Evolutionary conservation across 2,329 filamentous ascomycete genomes (phyloP), one percentile per base, ranked within the genome.

Genomic region (Fusarium tricinctum): DNA sequence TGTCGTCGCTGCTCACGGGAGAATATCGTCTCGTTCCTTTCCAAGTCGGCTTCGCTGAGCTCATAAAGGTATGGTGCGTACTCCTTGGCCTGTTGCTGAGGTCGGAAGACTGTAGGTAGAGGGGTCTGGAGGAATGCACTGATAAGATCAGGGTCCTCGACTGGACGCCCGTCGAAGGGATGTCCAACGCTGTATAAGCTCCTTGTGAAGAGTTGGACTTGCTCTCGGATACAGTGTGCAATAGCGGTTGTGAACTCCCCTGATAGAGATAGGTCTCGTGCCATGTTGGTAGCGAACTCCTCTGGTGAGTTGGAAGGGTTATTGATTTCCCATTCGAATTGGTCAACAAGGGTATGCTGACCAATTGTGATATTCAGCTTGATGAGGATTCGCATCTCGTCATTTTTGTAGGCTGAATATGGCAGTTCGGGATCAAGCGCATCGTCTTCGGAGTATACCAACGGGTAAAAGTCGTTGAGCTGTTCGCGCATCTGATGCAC

Each of bases 291-390:
- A 26, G 96, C 96, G 78, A 99, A 99, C 59, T 97, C 93, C 80
- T 99, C 96, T 4, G 96, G 94, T 0, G 92, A 97, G 78, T 99
- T 99, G 55, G 91, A 83, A 0, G 94, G 92, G 77, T 97, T 97
- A 80, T 98, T 98, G 77, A 98, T 94, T 73, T 99, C 96, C 96
- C 96, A 99, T 80, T 99, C 96, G 66, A 99, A 98, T 77, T 98
- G 96, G 75, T 99, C 96, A 35, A 97, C 91, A 26, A 99, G 84
- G 0, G 94, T 98, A 76, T 97, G 93, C 68, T 93, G 91, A 40
- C 95, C 96, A 75, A 99, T 97, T 8, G 96, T 98, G 75, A 99
- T 97, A 80, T 98, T 97, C 50, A 99, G 85, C 80, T 97, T 98
- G 80, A 99, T 89, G 43, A 97, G 83, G 71, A 99, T 92, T 50